These are phyloP conservation scores for Penstemon davidsonii DNA, from an alignment of 257 asterid genomes.

Conservation along the genomic window DNA sequence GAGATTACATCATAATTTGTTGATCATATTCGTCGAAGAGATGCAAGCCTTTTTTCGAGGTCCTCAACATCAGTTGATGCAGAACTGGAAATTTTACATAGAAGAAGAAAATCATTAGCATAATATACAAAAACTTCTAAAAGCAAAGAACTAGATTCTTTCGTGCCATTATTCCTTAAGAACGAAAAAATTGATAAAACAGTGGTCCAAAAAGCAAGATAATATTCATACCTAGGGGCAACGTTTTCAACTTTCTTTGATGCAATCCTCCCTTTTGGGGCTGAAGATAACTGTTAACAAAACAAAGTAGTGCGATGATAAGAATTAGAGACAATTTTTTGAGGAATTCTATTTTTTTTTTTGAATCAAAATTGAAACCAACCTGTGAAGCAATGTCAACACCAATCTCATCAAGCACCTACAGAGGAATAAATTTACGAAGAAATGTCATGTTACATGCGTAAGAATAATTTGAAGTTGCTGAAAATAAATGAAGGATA, in stretches of 20 bases:
- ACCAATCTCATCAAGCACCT: slow-evolving; percentile 97
- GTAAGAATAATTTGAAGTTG: not conserved
- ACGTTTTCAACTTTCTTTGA: slow-evolving; percentile 76
- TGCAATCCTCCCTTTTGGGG: slow-evolving; percentile 92
- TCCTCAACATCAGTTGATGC: slow-evolving; percentile 71
- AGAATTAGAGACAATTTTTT: slow-evolving; percentile 15
- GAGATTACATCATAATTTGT: not conserved
- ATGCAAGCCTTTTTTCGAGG: slow-evolving; percentile 89
- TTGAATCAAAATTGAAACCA: slow-evolving; percentile 22
- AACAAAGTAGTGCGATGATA: slow-evolving; percentile 16
- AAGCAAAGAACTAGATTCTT: not conserved
- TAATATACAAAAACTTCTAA: slow-evolving; percentile 1
- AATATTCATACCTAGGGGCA: slow-evolving; percentile 53
- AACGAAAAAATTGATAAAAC: not conserved
- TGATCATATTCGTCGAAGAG: slow-evolving; percentile 67
- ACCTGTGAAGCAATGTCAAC: slow-evolving; percentile 99
- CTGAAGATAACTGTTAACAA: slow-evolving; percentile 81
- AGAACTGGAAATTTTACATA: slow-evolving; percentile 41
- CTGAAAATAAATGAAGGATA: not conserved
- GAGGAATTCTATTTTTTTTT: too few species aligned
- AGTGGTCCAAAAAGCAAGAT: slow-evolving; percentile 17
- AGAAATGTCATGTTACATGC: slow-evolving; percentile 7
- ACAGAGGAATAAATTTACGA: slow-evolving; percentile 15
- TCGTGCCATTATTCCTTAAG: not conserved
- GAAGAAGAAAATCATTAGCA: slow-evolving; percentile 1